Evolutionary conservation across 176 grass and related monocot species (phyloP).

Genomic region (Tillandsia fasciculata): DNA sequence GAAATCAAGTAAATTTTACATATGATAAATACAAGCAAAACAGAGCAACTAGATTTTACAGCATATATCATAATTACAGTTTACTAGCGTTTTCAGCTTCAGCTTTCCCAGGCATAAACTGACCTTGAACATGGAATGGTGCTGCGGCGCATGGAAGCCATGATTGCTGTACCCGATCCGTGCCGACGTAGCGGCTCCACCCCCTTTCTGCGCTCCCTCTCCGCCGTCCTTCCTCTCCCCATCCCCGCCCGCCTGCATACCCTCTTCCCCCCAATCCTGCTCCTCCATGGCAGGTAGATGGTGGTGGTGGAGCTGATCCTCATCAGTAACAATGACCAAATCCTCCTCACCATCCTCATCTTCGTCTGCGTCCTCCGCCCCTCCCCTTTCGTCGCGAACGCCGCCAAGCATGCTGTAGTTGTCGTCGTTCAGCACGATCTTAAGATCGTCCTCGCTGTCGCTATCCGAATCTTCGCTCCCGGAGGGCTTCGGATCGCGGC

Average conservation of each 20-base stretch:
- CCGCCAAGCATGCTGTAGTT: slow-evolving; percentile 33
- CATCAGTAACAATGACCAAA: slow-evolving; percentile 67
- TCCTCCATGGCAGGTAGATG: slow-evolving; percentile 62
- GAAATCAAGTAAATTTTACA: not conserved
- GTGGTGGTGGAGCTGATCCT: slow-evolving; percentile 39
- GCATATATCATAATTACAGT: not conserved
- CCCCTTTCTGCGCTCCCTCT: slow-evolving; percentile 46
- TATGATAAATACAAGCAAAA: not conserved
- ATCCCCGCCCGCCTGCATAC: slow-evolving; percentile 21
- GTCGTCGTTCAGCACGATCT: slow-evolving; percentile 93
- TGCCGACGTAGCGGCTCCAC: slow-evolving; percentile 26
- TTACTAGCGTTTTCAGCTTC: no score
- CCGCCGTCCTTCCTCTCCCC: slow-evolving; percentile 48
- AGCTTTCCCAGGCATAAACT: slow-evolving; percentile 20
- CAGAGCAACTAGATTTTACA: not conserved
- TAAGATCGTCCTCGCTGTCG: slow-evolving; percentile 92
- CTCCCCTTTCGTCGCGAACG: slow-evolving; percentile 17
- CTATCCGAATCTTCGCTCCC: slow-evolving; percentile 86
- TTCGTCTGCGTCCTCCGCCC: slow-evolving; percentile 51
- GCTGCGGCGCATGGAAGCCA: slow-evolving; percentile 66
- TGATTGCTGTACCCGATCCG: slow-evolving; percentile 75
- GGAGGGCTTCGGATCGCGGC: slow-evolving; percentile 3
- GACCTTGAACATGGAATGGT: slow-evolving; percentile 99
- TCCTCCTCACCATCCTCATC: slow-evolving; percentile 67
- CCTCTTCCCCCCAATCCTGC: slow-evolving; percentile 86